These are phyloP conservation scores for Orychophragmus violaceus DNA, from an alignment of 345 rosid species.

Conservation along the genomic window DNA sequence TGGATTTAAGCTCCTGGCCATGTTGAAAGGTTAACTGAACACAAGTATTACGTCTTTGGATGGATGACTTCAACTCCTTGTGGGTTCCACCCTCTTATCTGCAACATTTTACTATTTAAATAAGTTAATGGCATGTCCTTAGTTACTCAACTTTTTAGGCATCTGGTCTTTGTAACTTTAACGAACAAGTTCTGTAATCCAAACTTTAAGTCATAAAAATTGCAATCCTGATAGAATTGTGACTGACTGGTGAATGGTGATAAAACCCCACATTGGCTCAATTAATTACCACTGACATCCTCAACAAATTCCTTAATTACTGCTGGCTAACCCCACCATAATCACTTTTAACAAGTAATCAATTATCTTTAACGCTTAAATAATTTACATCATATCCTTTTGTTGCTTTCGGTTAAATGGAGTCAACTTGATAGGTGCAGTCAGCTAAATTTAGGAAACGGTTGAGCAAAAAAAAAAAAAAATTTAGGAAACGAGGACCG, in stretches of 20 bases:
- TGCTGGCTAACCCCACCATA: background rate
- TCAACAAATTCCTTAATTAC: background rate
- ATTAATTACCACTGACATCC: conserved; percentile 8
- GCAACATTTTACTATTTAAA: background rate
- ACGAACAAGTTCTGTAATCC: background rate
- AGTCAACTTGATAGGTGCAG: background rate
- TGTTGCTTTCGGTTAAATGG: conserved; percentile 6
- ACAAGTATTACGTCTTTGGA: too few relatives aligned
- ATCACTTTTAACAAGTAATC: background rate
- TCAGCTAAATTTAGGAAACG: background rate
- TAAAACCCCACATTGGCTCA: background rate
- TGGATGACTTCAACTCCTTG: background rate
- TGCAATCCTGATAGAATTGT: background rate
- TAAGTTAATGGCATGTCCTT: background rate
- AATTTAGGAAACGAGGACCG: conserved; percentile 7
- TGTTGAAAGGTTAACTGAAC: too few relatives aligned
- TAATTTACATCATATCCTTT: background rate
- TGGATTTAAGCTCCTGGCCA: too few relatives aligned
- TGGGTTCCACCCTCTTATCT: too few relatives aligned
- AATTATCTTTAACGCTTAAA: background rate
- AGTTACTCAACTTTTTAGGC: too few relatives aligned
- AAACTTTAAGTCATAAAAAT: background rate
- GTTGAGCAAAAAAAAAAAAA: too few relatives aligned
- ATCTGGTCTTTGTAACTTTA: background rate
- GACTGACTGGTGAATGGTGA: background rate